Base-by-base conservation (phyloP, 202 grass and related monocot species). In the Cymbopogon flexuosus region DNA sequence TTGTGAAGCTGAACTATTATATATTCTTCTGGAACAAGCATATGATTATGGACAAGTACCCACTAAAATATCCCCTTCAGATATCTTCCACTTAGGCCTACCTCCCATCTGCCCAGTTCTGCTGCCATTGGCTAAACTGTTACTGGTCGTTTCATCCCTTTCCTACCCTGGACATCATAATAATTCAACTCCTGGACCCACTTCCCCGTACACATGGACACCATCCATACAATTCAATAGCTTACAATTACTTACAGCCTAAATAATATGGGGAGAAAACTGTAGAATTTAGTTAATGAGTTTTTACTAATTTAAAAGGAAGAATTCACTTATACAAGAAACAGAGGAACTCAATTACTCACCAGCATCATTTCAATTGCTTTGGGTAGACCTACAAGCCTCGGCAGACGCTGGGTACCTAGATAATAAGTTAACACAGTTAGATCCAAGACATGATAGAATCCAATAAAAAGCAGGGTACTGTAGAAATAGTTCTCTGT, bases 331-430 rank as follows among this genome's bases (percentile, higher is more conserved):
- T 61, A 75, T 34, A 73, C 37, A 76, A 42, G 59, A 68, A 46
- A 76, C n/a, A 88, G 54, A 74, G 66, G 68, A 71, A 49, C 42
- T 84, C 73, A 99, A 80, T 81, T 27, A 89, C 94, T 86, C 76
- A 99, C 93, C 89, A 99, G 70, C 90, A 96, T 96, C 90, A 99
- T 99, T 90, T 99, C 90, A 76, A 90, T 84, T 66, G 96, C 96
- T 83, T 99, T 99, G 4, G 88, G 79, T 75, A 99, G 84, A n/a
- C 96, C 93, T 70, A 99, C 93, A 87, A 99, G 96, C 89, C 96
- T 96, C 18, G 96, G 90, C 71, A 99, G 77, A 77, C 96, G 90
- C 59, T 99, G 96, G 16, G 96, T 99, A 68, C 96, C 96, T 99
- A 81, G n/a, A 81, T 56, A 76, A 34, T 60, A 76, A 79, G 76